Conservation (phyloP, 768 basidiomycete genomes). For the Multifurca ochricompacta region DNA sequence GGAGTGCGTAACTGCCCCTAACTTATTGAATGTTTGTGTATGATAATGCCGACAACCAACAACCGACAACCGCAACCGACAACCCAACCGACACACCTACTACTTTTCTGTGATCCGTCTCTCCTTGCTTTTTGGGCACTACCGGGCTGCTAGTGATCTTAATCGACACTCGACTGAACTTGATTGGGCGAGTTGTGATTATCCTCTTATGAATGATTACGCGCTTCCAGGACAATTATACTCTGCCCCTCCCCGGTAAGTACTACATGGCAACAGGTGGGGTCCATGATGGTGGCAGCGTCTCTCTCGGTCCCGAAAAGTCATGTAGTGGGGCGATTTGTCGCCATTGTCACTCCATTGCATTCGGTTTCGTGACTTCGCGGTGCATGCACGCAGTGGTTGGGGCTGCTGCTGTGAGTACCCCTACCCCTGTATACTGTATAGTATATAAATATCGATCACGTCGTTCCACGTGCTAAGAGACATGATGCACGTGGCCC, state of each 20-base stretch:
- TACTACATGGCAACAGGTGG: too few species aligned
- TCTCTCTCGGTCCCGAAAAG: background rate
- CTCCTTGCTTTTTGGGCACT: background rate
- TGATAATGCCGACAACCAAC: constrained; percentile 7
- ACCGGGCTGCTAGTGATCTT: background rate
- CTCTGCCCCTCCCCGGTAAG: constrained; percentile 49
- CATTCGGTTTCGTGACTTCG: too few species aligned
- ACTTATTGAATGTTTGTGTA: background rate
- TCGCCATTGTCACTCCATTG: constrained; percentile 54
- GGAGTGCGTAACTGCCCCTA: constrained; percentile 33
- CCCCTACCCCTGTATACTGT: too few species aligned
- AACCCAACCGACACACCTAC: too few species aligned
- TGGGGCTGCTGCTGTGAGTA: background rate
- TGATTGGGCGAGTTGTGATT: constrained; percentile 54
- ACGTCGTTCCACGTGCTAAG: background rate
- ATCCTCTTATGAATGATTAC: constrained; percentile 55
- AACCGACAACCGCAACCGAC: constrained; percentile 1
- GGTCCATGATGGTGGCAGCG: too few species aligned
- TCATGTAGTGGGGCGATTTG: constrained; percentile 51
- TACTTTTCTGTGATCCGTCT: constrained; percentile 4
- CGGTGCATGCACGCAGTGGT: too few species aligned
- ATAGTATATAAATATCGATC: too few species aligned
- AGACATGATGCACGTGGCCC: constrained; percentile 45
- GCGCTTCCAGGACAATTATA: constrained; percentile 50
- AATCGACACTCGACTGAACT: constrained; percentile 29